Base-by-base conservation (phyloP, 495 filamentous ascomycete genomes). In the Talaromyces wortmannii region DNA sequence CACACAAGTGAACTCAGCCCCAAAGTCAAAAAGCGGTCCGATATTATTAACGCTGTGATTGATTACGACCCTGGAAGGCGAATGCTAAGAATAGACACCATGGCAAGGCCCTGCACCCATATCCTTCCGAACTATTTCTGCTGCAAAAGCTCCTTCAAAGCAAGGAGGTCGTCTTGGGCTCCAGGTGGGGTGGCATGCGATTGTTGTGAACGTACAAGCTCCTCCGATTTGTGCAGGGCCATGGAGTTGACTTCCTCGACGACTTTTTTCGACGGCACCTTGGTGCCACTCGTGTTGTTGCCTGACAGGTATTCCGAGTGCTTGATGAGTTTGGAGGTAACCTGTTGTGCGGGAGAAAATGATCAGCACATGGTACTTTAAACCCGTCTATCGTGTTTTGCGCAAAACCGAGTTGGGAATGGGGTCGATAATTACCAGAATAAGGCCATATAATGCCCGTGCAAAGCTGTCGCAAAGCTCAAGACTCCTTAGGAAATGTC, bases 381-480 rank as follows among this genome's bases (percentile, higher is more conserved):
- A 10, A 40, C 2, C 8, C 8, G 13, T 40, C 8, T 13, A 40
- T 2, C 13, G 8, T 40, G 8, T 40, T 40, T 40, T 40, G 36
- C 13, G 36, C 8, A 40, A 40, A 40, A 40, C 5, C 8, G 5
- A 5, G 36, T 40, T 5, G 8, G 8, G 36, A 40, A 13, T 2
- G 36, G 13, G 36, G 36, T 5, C 13, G 36, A 23, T 40, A 11
- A 83, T 57, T 69, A 95, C 89, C 68, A 95, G 62, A 63, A 87
- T 88, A 54, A 98, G 74, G 18, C 94, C 94, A 68, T 97, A 97
- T 63, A 88, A 92, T 2, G 92, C 94, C 54, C 94, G 83, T 54
- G 97, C 67, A 68, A 97, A 97, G 65, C 88, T 86, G 55, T 95
- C 88, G 65, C 92, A 97, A 31, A 98, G 81, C 72, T 98, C 94